Evolutionary conservation across 2,329 filamentous ascomycete genomes (phyloP).

Genomic region (Ophiostoma perfectum): DNA sequence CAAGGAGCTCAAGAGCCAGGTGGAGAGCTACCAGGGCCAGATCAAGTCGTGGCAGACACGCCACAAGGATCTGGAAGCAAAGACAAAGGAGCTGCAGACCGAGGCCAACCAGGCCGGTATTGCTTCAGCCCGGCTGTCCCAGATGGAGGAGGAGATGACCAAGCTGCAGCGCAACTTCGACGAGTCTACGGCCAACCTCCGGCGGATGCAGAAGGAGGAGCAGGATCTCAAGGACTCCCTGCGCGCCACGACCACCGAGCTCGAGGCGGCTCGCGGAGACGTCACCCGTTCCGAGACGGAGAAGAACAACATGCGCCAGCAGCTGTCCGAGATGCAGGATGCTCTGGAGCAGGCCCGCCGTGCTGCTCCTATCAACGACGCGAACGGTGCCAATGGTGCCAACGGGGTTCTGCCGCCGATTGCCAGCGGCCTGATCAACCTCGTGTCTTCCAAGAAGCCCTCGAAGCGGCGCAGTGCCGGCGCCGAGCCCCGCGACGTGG

Average conservation of each 20-base stretch:
- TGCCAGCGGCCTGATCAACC: conserved; percentile 80
- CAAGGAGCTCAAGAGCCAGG: conserved; percentile 78
- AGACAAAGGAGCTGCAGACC: conserved; percentile 88
- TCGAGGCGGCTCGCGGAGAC: conserved; percentile 71
- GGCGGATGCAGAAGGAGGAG: conserved; percentile 92
- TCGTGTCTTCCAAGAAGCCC: conserved; percentile 87
- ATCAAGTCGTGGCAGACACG: conserved; percentile 93
- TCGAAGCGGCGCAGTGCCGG: conserved; percentile 91
- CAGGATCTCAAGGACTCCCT: conserved; percentile 77
- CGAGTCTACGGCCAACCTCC: conserved; percentile 84
- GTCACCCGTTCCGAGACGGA: conserved; percentile 76
- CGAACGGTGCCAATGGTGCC: conserved; percentile 21
- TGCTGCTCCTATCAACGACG: conserved; percentile 64
- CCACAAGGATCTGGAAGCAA: conserved; percentile 81
- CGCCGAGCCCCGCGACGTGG: conserved; percentile 74
- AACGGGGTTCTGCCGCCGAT: conserved; percentile 45
- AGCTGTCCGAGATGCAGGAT: conserved; percentile 84
- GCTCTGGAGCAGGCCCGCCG: conserved; percentile 84
- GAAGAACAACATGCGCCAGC: conserved; percentile 77
- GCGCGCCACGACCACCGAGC: conserved; percentile 69
- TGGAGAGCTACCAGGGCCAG: conserved; percentile 93
- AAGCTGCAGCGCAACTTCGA: conserved; percentile 84
- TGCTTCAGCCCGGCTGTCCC: conserved; percentile 79
- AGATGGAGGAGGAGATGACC: conserved; percentile 93
- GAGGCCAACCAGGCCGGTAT: conserved; percentile 98